Evolutionary conservation across 306 rosid genomes (phyloP).

Genomic region (Cercis canadensis): DNA sequence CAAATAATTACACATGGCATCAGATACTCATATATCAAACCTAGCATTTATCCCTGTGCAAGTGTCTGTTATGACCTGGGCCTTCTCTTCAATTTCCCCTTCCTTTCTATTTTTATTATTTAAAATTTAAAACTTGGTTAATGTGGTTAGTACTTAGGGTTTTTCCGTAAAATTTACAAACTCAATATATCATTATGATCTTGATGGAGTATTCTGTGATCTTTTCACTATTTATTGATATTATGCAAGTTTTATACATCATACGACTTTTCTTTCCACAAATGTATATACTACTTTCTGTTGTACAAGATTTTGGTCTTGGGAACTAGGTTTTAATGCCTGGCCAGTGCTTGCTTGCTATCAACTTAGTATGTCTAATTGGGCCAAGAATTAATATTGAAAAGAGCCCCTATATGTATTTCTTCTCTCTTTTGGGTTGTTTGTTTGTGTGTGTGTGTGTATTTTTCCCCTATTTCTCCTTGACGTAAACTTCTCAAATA

Average conservation of each 20-base stretch:
- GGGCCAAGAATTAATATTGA: constrained; percentile 19
- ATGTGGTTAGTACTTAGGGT: constrained; percentile 22
- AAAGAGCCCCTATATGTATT: neutral
- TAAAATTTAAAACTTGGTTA: too few relatives aligned
- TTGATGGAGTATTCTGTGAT: constrained; percentile 23
- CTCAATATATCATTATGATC: constrained; percentile 8
- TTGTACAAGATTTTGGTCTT: constrained; percentile 26
- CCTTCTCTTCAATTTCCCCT: neutral
- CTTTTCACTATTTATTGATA: neutral
- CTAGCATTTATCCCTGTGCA: constrained; percentile 1
- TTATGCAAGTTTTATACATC: neutral
- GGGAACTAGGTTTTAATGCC: too few relatives aligned
- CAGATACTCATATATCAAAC: constrained; percentile 13
- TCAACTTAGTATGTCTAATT: constrained; percentile 1
- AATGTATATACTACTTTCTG: neutral
- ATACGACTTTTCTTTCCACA: constrained; percentile 9
- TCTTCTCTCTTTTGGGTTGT: constrained; percentile 1
- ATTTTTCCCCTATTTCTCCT: constrained; percentile 1
- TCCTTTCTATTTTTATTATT: too few relatives aligned
- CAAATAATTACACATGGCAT: neutral
- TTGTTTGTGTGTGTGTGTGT: neutral
- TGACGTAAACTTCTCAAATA: constrained; percentile 27
- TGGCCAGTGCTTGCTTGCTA: constrained; percentile 14
- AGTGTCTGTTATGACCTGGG: constrained; percentile 12
- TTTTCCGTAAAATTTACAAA: constrained; percentile 19